A percentile compares a stretch with the other conserved stretches of the same genome.
phyloP scores from a whole-genome alignment of 2,329 filamentous ascomycete genomes.

The Neonectria faginata region DNA sequence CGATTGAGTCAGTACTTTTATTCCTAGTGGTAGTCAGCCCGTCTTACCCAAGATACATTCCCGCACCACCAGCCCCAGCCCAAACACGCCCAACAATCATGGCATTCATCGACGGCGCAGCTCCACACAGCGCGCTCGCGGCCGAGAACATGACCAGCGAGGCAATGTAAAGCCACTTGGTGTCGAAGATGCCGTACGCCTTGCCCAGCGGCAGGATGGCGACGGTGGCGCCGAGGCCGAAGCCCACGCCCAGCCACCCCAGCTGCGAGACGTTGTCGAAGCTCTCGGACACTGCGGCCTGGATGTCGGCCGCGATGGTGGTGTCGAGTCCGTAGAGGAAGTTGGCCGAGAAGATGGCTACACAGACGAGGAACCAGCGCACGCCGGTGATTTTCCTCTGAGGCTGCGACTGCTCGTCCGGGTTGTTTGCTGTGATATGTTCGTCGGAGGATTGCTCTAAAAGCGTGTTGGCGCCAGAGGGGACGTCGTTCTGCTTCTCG shows the following conservation, averaged over 20 bases:
- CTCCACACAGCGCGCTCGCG: slow-evolving; percentile 55
- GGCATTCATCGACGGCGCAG: slow-evolving; percentile 56
- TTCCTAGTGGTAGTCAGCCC: not conserved
- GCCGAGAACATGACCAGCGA: slow-evolving; percentile 44
- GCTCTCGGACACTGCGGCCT: slow-evolving; percentile 31
- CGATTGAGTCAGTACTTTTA: not conserved
- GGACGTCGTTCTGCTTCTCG: slow-evolving; percentile 14
- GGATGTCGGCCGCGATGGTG: slow-evolving; percentile 35
- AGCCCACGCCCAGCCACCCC: slow-evolving; percentile 36
- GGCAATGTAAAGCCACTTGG: slow-evolving; percentile 54
- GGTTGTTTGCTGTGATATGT: not conserved
- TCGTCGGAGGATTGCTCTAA: slow-evolving; percentile 5
- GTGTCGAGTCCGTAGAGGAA: slow-evolving; percentile 41
- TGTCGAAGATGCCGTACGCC: slow-evolving; percentile 52
- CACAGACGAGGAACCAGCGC: slow-evolving; percentile 37
- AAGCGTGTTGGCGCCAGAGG: not conserved
- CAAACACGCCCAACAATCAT: slow-evolving; percentile 60
- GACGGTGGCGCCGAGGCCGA: slow-evolving; percentile 34
- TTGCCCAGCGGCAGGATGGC: slow-evolving; percentile 37
- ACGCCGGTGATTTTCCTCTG: slow-evolving; percentile 31
- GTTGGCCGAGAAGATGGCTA: slow-evolving; percentile 36
- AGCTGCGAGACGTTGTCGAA: slow-evolving; percentile 38
- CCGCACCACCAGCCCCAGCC: slow-evolving; percentile 54
- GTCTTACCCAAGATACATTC: slow-evolving; percentile 39
- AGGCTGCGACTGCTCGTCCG: slow-evolving; percentile 15